phyloP scores from a whole-genome alignment of 345 rosid genomes.

The Microcos paniculata region DNA sequence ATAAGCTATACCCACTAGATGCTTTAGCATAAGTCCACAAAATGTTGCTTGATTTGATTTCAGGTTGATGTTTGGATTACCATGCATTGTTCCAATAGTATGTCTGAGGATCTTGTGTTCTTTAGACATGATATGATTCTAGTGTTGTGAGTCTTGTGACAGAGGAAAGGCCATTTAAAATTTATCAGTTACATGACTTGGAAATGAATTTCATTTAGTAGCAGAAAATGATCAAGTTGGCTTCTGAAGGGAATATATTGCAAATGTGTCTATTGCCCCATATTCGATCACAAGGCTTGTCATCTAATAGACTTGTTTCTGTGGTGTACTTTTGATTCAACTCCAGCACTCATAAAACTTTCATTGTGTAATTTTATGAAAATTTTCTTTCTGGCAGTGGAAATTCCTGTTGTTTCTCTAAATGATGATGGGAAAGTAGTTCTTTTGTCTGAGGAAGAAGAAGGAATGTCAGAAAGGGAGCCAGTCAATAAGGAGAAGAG shows the following conservation, averaged over 20 bases:
- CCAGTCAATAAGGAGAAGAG: constrained; percentile 74
- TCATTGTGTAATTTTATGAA: not conserved
- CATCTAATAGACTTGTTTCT: not conserved
- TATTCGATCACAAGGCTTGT: not conserved
- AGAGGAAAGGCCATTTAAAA: not conserved
- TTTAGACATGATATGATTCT: not conserved
- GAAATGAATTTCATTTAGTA: not conserved
- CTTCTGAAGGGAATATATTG: not conserved
- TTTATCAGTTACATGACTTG: not conserved
- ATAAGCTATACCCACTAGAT: not conserved
- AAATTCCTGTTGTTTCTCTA: constrained; percentile 74
- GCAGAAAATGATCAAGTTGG: not conserved
- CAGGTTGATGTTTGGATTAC: not conserved
- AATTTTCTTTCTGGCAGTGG: constrained; percentile 52
- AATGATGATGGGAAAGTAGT: constrained; percentile 79
- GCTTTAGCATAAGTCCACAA: not conserved
- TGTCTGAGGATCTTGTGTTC: not conserved
- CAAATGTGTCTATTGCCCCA: not conserved
- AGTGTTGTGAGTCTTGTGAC: not conserved
- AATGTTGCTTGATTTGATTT: not conserved
- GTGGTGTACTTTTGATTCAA: not conserved
- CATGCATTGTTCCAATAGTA: not conserved
- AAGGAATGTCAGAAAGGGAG: constrained; percentile 45
- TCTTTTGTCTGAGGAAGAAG: constrained; percentile 43
- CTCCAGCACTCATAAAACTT: not conserved